Evolutionary conservation across 2,329 filamentous ascomycete species (phyloP).

Genomic region (Westerdykella aurantiaca): DNA sequence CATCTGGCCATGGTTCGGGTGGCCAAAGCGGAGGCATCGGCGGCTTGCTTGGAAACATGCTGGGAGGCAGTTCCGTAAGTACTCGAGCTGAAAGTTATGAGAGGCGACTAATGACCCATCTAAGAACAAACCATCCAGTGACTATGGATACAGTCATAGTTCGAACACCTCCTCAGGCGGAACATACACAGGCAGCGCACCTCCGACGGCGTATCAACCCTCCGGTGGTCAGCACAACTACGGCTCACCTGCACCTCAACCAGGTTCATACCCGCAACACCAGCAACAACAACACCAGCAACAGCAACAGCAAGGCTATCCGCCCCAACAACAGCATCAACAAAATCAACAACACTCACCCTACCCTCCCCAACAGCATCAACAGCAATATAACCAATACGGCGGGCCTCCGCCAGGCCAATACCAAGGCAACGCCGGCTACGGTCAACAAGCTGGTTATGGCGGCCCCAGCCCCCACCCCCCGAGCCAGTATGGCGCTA

Average conservation of each 20-base stretch:
- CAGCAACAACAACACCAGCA: constrained; percentile 3
- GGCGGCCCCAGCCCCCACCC: constrained; percentile 5
- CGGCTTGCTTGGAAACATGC: constrained; percentile 24
- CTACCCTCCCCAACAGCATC: constrained; percentile 3
- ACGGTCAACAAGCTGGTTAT: constrained; percentile 13
- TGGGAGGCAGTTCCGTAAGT: constrained; percentile 35
- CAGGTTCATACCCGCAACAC: too few relatives aligned
- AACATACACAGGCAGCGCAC: constrained; percentile 58
- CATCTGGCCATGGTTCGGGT: constrained; percentile 22
- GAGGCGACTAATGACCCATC: constrained; percentile 1
- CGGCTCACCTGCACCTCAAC: constrained; percentile 9
- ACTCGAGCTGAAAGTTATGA: neutral
- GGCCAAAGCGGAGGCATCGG: constrained; percentile 11
- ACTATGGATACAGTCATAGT: constrained; percentile 50
- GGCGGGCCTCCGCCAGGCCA: constrained; percentile 15
- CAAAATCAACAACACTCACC: constrained; percentile 3
- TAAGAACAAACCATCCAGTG: constrained; percentile 37
- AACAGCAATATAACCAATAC: constrained; percentile 15
- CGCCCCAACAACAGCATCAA: constrained; percentile 1
- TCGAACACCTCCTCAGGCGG: constrained; percentile 44
- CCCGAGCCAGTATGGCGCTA: constrained; percentile 2
- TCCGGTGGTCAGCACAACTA: constrained; percentile 17
- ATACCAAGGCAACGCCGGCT: constrained; percentile 6
- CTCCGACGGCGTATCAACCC: constrained; percentile 56
- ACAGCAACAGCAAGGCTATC: constrained; percentile 15